A percentile compares a stretch with the other conserved stretches of the same genome.
These are phyloP conservation scores for Clonostachys rosea DNA, from an alignment of 2,329 filamentous ascomycete species.

Conservation along the genomic window DNA sequence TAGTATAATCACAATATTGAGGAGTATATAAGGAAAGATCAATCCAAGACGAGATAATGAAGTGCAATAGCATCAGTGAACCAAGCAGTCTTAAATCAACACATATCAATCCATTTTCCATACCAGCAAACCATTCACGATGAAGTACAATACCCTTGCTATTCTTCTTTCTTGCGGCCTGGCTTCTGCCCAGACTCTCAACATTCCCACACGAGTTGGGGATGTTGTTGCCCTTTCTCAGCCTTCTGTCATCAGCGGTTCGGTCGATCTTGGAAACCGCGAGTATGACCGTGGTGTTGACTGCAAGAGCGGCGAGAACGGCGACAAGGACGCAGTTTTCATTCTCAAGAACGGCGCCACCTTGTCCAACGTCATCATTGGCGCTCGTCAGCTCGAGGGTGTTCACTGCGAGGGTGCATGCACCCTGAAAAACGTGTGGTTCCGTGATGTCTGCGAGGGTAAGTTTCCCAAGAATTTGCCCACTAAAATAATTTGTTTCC, in stretches of 20 bases:
- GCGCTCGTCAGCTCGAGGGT: conserved; percentile 40
- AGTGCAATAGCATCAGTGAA: too few relatives aligned
- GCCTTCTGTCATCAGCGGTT: conserved; percentile 9
- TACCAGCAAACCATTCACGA: neutral
- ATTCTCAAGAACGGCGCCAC: conserved; percentile 42
- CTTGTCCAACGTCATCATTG: conserved; percentile 48
- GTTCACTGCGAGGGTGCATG: conserved; percentile 45
- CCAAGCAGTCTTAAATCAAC: too few relatives aligned
- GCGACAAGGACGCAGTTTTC: conserved; percentile 37
- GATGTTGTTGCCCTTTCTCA: conserved; percentile 10
- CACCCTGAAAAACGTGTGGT: conserved; percentile 30
- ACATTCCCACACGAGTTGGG: conserved; percentile 12
- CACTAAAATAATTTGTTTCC: too few relatives aligned
- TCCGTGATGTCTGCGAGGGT: conserved; percentile 29
- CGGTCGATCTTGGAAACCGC: conserved; percentile 9
- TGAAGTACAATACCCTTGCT: neutral
- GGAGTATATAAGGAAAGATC: too few relatives aligned
- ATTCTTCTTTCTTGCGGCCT: conserved; percentile 1
- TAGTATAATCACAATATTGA: too few relatives aligned
- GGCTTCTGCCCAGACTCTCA: conserved; percentile 10
- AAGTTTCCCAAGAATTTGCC: neutral
- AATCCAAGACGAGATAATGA: too few relatives aligned
- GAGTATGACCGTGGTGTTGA: conserved; percentile 11
- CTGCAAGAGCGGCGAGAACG: conserved; percentile 13
- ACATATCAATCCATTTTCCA: too few relatives aligned